Percentiles rank a stretch among this genome's conserved stretches.
Conservation (phyloP, 306 rosid species). For the Dryas octopetala region DNA sequence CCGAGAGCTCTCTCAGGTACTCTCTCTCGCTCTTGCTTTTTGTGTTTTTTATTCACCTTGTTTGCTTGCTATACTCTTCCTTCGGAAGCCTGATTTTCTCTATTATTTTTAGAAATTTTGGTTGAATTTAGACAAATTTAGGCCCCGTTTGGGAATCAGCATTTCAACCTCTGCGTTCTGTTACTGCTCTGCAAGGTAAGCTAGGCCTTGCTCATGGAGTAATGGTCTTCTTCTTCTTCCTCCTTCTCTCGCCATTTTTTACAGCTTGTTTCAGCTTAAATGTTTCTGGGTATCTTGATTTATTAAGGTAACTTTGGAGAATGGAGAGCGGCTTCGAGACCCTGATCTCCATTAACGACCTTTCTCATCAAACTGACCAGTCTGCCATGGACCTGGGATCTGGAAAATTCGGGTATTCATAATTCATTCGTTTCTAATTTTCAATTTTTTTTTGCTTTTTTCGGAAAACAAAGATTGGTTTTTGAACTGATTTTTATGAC, state of each 20-base stretch:
- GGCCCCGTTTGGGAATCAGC: too few species aligned
- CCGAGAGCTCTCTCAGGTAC: too few species aligned
- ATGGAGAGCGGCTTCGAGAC: slow-evolving; percentile 33
- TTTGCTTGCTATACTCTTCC: too few species aligned
- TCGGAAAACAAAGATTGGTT: neutral
- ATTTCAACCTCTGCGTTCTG: too few species aligned
- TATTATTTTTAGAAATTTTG: too few species aligned
- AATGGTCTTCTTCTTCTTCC: too few species aligned
- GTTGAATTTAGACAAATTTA: too few species aligned
- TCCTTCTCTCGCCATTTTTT: neutral
- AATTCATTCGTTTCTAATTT: neutral
- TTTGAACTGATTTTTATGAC: neutral
- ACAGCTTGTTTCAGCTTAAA: neutral
- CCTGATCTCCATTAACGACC: slow-evolving; percentile 9
- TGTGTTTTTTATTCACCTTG: too few species aligned
- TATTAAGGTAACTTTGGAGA: neutral
- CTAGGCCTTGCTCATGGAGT: too few species aligned
- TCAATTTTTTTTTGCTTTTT: neutral
- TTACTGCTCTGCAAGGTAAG: too few species aligned
- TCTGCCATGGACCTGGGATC: slow-evolving; percentile 17
- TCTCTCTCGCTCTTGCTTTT: too few species aligned
- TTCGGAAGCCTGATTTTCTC: too few species aligned
- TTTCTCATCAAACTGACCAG: neutral
- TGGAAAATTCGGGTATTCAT: slow-evolving; percentile 37
- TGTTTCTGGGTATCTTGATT: neutral